phyloP scores from a whole-genome alignment of 164 flowering plant genomes.

The Euptelea pleiosperma region DNA sequence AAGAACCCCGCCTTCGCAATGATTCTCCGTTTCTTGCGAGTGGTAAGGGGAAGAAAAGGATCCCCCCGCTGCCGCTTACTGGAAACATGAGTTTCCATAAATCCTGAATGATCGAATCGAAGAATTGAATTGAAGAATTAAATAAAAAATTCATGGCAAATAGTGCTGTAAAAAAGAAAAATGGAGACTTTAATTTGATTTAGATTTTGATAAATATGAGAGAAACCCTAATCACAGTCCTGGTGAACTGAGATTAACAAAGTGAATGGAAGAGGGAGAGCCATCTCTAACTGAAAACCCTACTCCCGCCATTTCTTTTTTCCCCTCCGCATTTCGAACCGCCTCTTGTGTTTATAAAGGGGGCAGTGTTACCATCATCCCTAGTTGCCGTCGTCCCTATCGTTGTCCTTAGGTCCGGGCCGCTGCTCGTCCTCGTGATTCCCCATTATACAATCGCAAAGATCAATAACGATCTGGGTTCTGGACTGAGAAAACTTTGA shows the following conservation, averaged over 20 bases:
- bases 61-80: constrained; percentile 9
- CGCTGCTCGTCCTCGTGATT: no score
- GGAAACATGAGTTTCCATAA: constrained; percentile 14
- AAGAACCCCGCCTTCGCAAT: constrained; percentile 23
- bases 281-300: neutral
- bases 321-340: no score
- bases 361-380: no score
- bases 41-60: neutral
- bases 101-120: neutral
- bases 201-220: no score
- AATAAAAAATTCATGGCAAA: neutral
- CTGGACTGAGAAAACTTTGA: no score
- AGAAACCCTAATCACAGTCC: no score
- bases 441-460: no score
- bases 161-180: neutral
- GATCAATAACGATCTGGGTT: no score
- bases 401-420: no score
- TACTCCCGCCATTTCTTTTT: constrained; percentile 18
- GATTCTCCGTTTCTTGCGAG: constrained; percentile 17
- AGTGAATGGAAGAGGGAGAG: neutral
- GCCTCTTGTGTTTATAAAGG: no score
- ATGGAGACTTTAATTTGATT: no score
- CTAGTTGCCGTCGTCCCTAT: no score
- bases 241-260: neutral
- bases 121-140: neutral